phyloP scores from a whole-genome alignment of 306 rosid species.

The Fragaria nilgerrensis region DNA sequence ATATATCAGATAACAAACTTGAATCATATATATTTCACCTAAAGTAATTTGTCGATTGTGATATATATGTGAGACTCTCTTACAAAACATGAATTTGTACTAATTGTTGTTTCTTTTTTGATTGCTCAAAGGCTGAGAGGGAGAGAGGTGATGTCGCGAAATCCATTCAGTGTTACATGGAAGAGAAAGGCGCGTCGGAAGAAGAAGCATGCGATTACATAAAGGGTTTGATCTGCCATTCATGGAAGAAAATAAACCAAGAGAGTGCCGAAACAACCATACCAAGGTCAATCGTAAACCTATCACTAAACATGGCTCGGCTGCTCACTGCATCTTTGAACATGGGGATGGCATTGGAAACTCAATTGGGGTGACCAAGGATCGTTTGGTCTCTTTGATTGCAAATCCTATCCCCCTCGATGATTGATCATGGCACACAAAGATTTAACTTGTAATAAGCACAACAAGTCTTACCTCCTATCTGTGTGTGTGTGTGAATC shows the following conservation, averaged over 20 bases:
- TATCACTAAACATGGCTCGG: constrained; percentile 31
- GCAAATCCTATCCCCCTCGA: constrained; percentile 17
- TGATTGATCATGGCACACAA: too few species aligned
- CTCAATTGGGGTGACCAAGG: constrained; percentile 19
- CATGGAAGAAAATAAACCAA: constrained; percentile 28
- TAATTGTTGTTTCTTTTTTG: neutral
- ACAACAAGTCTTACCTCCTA: too few species aligned
- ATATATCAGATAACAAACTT: neutral
- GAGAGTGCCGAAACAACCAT: neutral
- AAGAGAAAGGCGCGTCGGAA: constrained; percentile 19
- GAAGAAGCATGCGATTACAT: constrained; percentile 21
- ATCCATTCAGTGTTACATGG: constrained; percentile 29
- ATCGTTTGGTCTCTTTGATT: constrained; percentile 23
- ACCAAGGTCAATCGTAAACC: constrained; percentile 23
- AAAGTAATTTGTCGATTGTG: too few species aligned
- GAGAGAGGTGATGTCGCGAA: constrained; percentile 38
- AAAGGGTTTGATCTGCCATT: constrained; percentile 5
- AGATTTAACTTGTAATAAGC: too few species aligned
- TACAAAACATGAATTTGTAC: neutral
- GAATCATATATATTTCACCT: neutral
- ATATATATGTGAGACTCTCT: neutral
- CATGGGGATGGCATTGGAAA: constrained; percentile 36
- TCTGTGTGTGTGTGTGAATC: too few species aligned
- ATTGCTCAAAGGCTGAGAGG: constrained; percentile 20
- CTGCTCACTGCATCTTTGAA: constrained; percentile 25